Evolutionary conservation across 768 basidiomycete species (phyloP).

Genomic region (Termitomyces sp.): DNA sequence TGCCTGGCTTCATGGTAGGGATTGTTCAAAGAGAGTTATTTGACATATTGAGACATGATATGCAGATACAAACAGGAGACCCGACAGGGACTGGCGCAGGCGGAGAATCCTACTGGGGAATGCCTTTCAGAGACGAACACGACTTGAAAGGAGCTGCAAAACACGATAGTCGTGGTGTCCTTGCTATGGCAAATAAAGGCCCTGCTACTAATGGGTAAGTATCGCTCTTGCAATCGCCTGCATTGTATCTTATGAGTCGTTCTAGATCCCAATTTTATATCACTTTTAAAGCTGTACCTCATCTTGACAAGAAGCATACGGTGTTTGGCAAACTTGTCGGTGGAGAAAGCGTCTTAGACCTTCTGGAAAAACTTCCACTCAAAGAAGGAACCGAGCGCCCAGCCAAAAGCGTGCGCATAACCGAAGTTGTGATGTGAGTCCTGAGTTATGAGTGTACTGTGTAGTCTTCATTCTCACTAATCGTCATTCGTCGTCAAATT

Average conservation of each 20-base stretch:
- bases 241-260: background rate
- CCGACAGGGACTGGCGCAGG: constrained; percentile 95
- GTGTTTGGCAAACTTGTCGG: constrained; percentile 98
- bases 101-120: constrained; percentile 91
- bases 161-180: constrained; percentile 75
- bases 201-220: constrained; percentile 79
- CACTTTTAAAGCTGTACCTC: constrained; percentile 76
- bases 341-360: constrained; percentile 84
- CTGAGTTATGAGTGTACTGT: background rate
- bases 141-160: constrained; percentile 84
- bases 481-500: background rate
- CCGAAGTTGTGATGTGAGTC: constrained; percentile 79
- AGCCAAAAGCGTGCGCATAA: constrained; percentile 78
- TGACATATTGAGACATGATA: background rate
- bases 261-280: constrained; percentile 88
- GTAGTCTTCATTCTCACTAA: background rate
- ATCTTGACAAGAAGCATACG: constrained; percentile 91
- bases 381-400: constrained; percentile 87
- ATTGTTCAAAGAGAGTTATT: background rate
- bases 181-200: constrained; percentile 97
- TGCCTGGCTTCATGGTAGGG: constrained; percentile 91
- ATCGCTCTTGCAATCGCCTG: background rate
- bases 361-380: constrained; percentile 73
- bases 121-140: constrained; percentile 92
- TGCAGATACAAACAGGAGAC: constrained; percentile 94